These are phyloP conservation scores for Piloderma croceum DNA, from an alignment of 768 basidiomycete species.

Conservation along the genomic window DNA sequence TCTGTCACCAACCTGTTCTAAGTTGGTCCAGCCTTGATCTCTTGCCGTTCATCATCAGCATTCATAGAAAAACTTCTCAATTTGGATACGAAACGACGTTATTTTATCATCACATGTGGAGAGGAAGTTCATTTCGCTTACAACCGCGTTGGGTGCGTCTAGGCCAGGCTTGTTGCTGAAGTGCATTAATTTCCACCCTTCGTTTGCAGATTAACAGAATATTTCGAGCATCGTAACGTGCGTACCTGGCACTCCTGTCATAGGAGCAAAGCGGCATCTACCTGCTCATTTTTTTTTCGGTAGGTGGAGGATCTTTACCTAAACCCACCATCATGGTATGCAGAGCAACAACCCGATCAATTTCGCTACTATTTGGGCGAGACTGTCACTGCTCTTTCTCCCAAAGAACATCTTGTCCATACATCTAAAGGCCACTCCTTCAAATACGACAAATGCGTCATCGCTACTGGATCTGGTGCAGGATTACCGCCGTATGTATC, in stretches of 20 bases:
- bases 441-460: conserved; percentile 55
- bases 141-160: conserved; percentile 46
- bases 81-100: conserved; percentile 43
- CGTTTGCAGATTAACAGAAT: conserved; percentile 41
- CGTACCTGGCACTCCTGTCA: conserved; percentile 1
- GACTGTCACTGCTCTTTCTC: conserved; percentile 35
- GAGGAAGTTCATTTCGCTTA: conserved; percentile 53
- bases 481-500: conserved; percentile 55
- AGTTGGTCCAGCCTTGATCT: neutral
- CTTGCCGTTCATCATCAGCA: conserved; percentile 28
- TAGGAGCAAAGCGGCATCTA: too few species aligned
- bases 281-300: neutral
- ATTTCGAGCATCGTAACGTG: conserved; percentile 51
- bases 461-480: conserved; percentile 68
- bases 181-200: conserved; percentile 1
- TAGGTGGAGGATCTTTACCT: conserved; percentile 55
- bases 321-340: conserved; percentile 54
- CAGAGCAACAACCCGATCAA: conserved; percentile 49
- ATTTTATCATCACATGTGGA: conserved; percentile 54
- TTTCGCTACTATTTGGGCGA: conserved; percentile 50
- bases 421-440: conserved; percentile 41
- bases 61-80: conserved; percentile 67
- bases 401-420: conserved; percentile 36
- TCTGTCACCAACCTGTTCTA: neutral
- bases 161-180: conserved; percentile 4